Conservation (phyloP, 345 rosid genomes). For the Aethionema arabicum region DNA sequence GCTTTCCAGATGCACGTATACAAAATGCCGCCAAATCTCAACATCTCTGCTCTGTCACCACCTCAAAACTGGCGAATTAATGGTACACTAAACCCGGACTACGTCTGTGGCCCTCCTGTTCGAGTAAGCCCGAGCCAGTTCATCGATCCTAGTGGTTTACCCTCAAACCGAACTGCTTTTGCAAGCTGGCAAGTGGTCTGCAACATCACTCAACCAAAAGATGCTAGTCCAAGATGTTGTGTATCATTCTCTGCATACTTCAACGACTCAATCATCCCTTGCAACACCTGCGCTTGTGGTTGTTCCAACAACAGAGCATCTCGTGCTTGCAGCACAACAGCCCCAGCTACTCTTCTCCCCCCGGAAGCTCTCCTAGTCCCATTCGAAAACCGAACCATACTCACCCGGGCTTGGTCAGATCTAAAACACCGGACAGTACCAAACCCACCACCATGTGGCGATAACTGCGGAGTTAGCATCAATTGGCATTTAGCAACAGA, state of each 20-base stretch:
- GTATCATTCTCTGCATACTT: slow-evolving; percentile 91
- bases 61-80: slow-evolving; percentile 89
- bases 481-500: slow-evolving; percentile 92
- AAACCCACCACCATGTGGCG: slow-evolving; percentile 86
- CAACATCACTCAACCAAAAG: slow-evolving; percentile 76
- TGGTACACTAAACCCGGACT: slow-evolving; percentile 74
- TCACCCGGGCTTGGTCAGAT: slow-evolving; percentile 64
- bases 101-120: slow-evolving; percentile 75
- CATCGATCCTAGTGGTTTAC: slow-evolving; percentile 68
- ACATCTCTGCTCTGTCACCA: slow-evolving; percentile 60
- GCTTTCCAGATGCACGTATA: slow-evolving; percentile 82
- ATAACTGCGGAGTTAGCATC: slow-evolving; percentile 92
- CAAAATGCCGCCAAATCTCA: slow-evolving; percentile 90
- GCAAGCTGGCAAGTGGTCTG: slow-evolving; percentile 99
- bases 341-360: slow-evolving; percentile 75
- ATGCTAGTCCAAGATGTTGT: slow-evolving; percentile 71
- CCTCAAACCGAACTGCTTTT: slow-evolving; percentile 65
- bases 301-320: slow-evolving; percentile 49
- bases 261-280: slow-evolving; percentile 84
- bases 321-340: slow-evolving; percentile 65
- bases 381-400: slow-evolving; percentile 70
- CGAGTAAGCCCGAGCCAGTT: slow-evolving; percentile 81
- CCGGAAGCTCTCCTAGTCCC: slow-evolving; percentile 75
- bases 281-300: slow-evolving; percentile 89
- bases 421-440: slow-evolving; percentile 59